A percentile compares a stretch with the other conserved stretches of the same genome.
Evolutionary conservation across 495 filamentous ascomycete genomes (phyloP).

Genomic region (Podospora sp.): DNA sequence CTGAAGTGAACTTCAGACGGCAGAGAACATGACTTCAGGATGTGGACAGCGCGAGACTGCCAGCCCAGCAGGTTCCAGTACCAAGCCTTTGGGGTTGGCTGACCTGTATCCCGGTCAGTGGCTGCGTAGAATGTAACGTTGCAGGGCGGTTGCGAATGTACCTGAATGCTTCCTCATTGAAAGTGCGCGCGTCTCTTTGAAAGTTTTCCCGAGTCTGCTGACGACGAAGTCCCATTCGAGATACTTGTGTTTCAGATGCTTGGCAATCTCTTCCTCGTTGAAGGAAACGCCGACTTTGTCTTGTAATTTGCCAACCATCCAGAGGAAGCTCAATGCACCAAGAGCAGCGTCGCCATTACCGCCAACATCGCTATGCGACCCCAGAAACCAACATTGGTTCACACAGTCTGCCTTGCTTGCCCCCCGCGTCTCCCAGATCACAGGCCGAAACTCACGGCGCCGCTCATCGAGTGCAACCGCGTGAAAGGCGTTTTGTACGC

Average conservation of each 20-base stretch:
- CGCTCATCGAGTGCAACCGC: background rate
- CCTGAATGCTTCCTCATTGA: too few relatives aligned
- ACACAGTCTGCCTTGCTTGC: background rate
- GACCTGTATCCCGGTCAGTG: too few relatives aligned
- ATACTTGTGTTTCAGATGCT: conserved; percentile 5
- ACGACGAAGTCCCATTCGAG: background rate
- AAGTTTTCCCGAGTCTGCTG: background rate
- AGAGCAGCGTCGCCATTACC: background rate
- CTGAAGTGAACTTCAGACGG: background rate
- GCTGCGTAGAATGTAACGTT: too few relatives aligned
- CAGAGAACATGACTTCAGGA: background rate
- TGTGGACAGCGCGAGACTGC: background rate
- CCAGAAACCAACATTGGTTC: background rate
- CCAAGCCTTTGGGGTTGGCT: background rate
- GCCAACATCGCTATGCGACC: background rate
- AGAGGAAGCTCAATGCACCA: background rate
- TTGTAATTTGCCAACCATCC: background rate
- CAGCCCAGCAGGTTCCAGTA: background rate
- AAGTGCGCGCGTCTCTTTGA: too few relatives aligned
- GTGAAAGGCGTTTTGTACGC: background rate
- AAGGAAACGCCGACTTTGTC: background rate
- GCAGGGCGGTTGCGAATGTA: too few relatives aligned
- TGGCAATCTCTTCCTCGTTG: conserved; percentile 1
- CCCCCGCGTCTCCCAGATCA: background rate
- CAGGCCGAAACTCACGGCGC: background rate